Percentiles rank a stretch among this genome's conserved stretches.
Evolutionary conservation across 768 basidiomycete species (phyloP).

Genomic region (Xerocomellus chrysenteron): DNA sequence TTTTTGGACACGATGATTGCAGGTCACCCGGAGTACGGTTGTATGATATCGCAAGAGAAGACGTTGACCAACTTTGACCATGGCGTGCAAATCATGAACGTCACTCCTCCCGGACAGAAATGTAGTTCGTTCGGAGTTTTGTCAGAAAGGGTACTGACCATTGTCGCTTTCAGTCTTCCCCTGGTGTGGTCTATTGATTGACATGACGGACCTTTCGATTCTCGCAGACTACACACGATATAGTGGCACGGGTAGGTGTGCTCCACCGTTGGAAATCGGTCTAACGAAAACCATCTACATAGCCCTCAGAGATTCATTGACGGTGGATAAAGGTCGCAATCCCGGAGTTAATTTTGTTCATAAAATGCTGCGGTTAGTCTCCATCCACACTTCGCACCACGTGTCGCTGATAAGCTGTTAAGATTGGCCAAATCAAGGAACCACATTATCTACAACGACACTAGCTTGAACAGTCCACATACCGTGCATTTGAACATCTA

Average conservation of each 20-base stretch:
- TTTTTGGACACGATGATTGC: constrained; percentile 78
- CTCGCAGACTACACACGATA: constrained; percentile 77
- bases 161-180: constrained; percentile 64
- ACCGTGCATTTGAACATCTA: constrained; percentile 81
- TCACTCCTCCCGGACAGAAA: constrained; percentile 46
- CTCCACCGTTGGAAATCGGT: background rate
- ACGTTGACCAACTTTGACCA: constrained; percentile 85
- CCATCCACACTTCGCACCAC: background rate
- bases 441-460: constrained; percentile 81
- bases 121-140: constrained; percentile 27
- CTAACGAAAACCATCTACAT: constrained; percentile 5
- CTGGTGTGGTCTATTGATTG: constrained; percentile 88
- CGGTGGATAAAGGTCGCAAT: constrained; percentile 62
- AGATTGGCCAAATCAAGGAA: constrained; percentile 73
- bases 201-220: constrained; percentile 75
- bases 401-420: constrained; percentile 7
- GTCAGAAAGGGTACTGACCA: background rate
- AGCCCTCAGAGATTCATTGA: constrained; percentile 69
- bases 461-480: constrained; percentile 56
- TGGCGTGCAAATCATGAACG: constrained; percentile 50
- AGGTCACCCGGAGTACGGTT: constrained; percentile 94
- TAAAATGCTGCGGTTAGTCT: constrained; percentile 75
- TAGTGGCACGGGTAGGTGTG: constrained; percentile 51
- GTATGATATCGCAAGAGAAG: constrained; percentile 85
- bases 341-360: constrained; percentile 63